Percentiles rank a stretch among this genome's conserved stretches.
These are phyloP conservation scores for Ceratobasidium sp. DNA, from an alignment of 1,284 basidiomycete species.

Conservation along the genomic window DNA sequence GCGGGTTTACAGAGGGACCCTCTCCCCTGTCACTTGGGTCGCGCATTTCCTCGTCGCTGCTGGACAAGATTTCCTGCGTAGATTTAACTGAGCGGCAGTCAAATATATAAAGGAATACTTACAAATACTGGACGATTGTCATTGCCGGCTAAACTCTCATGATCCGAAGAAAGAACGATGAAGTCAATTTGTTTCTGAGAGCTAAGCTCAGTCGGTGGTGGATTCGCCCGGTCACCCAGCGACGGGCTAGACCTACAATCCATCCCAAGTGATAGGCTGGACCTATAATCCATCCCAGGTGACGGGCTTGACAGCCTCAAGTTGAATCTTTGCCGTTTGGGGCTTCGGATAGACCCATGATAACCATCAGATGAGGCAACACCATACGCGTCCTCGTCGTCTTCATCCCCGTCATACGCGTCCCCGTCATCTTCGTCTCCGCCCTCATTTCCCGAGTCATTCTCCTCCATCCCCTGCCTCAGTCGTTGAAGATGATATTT, in stretches of 20 bases:
- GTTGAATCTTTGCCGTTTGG: too few species aligned
- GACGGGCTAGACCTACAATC: too few species aligned
- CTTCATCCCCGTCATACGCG: too few species aligned
- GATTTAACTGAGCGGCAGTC: not conserved
- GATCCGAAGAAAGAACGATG: conserved; percentile 36
- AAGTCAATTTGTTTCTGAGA: conserved; percentile 5
- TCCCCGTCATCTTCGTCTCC: not conserved
- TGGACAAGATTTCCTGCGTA: not conserved
- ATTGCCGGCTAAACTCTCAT: not conserved
- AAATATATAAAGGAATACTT: not conserved
- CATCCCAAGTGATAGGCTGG: too few species aligned
- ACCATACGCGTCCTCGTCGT: too few species aligned
- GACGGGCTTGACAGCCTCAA: too few species aligned
- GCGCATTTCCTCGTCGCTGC: conserved; percentile 1
- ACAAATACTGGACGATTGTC: not conserved
- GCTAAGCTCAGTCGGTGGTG: too few species aligned
- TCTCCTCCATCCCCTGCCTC: not conserved
- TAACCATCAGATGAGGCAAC: too few species aligned
- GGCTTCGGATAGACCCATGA: too few species aligned
- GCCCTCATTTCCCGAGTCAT: conserved; percentile 12
- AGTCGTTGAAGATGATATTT: not conserved
- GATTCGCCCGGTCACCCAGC: too few species aligned
- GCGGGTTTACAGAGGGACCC: not conserved
- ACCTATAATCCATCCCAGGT: too few species aligned
- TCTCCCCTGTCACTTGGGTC: not conserved